A percentile compares a stretch with the other conserved stretches of the same genome.
Evolutionary conservation across 176 grass and related monocot genomes (phyloP).

Genomic region (Oryza longistaminata): DNA sequence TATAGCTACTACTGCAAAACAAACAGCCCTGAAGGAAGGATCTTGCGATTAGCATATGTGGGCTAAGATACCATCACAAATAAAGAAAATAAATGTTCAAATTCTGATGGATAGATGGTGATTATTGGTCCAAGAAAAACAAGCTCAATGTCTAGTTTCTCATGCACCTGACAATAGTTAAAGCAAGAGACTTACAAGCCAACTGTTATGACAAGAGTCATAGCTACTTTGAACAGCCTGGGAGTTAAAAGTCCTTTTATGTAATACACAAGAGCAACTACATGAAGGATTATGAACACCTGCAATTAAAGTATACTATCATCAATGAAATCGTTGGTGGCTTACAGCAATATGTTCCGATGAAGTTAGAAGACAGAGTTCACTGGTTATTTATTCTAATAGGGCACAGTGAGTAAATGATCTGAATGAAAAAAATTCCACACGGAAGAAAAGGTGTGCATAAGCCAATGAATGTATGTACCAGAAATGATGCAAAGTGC

Average conservation of each 20-base stretch:
- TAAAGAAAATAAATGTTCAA: neutral
- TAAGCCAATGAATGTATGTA: slow-evolving; percentile 40
- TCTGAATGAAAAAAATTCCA: slow-evolving; percentile 17
- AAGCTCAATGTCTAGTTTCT: neutral
- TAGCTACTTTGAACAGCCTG: slow-evolving; percentile 92
- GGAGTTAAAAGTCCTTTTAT: slow-evolving; percentile 95
- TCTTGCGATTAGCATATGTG: slow-evolving; percentile 39
- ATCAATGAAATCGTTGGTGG: slow-evolving; percentile 17
- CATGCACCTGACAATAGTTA: slow-evolving; percentile 2
- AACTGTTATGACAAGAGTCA: slow-evolving; percentile 87
- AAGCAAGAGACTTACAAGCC: slow-evolving; percentile 71
- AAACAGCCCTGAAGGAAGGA: slow-evolving; percentile 73
- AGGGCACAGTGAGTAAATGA: neutral
- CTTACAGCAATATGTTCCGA: neutral
- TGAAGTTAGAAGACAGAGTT: neutral
- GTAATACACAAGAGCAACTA: slow-evolving; percentile 95
- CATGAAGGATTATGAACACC: slow-evolving; percentile 98
- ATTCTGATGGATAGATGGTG: neutral
- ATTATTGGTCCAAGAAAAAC: slow-evolving; percentile 18
- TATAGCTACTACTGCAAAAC: slow-evolving; percentile 80
- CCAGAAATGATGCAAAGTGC: slow-evolving; percentile 98
- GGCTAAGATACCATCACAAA: slow-evolving; percentile 1
- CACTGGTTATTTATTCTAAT: neutral
- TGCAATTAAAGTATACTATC: slow-evolving; percentile 44
- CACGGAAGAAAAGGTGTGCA: slow-evolving; percentile 30